Percentiles rank a stretch among this genome's conserved stretches.
Conservation (phyloP, 228 moss, liverwort and hornwort genomes). For the Sphagnum magellanicum region DNA sequence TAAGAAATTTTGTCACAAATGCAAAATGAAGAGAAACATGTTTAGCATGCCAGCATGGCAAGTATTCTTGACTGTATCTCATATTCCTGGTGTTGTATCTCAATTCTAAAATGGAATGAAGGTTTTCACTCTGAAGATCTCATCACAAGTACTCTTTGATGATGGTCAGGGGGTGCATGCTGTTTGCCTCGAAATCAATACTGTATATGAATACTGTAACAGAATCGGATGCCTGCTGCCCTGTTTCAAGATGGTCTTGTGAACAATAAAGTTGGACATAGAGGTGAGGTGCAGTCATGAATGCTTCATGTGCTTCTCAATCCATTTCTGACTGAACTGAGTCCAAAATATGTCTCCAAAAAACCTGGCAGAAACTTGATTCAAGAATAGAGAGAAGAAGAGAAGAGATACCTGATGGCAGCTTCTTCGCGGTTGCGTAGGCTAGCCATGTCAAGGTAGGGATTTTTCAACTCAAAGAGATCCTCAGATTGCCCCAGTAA, state of each 20-base stretch:
- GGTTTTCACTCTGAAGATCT: no score
- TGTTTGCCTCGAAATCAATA: background rate
- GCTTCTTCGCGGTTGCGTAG: conserved; percentile 87
- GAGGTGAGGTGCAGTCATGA: background rate
- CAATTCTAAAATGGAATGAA: no score
- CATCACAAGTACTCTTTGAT: no score
- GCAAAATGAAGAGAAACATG: background rate
- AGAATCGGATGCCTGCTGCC: no score
- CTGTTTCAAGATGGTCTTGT: no score
- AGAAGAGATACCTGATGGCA: conserved; percentile 59
- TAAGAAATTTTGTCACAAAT: background rate
- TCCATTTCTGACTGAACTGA: background rate
- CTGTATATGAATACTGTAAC: background rate
- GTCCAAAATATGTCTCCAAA: background rate
- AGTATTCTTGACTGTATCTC: background rate
- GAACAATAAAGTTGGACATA: background rate
- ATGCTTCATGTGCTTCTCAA: background rate
- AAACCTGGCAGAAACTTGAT: background rate
- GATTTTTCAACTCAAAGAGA: conserved; percentile 66
- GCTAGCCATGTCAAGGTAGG: conserved; percentile 68
- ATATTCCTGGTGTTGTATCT: no score
- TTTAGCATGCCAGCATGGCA: background rate
- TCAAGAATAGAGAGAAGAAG: background rate
- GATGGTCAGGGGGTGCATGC: background rate
- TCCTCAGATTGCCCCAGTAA: conserved; percentile 79